A percentile compares a stretch with the other conserved stretches of the same genome.
Conservation (phyloP, 257 asterid genomes). For the Cinchona pubescens region DNA sequence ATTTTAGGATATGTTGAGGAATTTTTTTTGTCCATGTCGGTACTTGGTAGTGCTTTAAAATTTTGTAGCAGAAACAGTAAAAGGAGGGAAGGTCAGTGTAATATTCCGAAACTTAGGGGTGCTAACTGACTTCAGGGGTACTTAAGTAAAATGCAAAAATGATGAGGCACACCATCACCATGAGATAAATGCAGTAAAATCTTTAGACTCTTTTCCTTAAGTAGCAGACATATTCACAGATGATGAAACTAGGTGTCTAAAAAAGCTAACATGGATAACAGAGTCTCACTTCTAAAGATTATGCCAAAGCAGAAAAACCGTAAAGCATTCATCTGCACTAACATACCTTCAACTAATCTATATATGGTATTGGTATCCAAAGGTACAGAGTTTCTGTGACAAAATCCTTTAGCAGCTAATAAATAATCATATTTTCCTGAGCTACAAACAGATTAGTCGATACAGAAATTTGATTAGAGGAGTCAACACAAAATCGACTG, state of each 20-base stretch:
- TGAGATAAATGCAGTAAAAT: neutral
- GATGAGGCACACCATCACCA: neutral
- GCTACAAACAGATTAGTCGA: neutral
- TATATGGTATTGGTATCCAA: slow-evolving; percentile 72
- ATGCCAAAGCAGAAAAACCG: no score
- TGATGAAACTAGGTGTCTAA: neutral
- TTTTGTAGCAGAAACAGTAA: no score
- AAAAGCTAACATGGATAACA: slow-evolving; percentile 4
- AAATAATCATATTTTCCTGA: slow-evolving; percentile 16
- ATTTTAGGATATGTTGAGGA: no score
- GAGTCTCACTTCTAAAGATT: no score
- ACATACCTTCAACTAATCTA: slow-evolving; percentile 71
- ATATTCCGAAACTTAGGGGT: no score
- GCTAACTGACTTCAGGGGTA: no score
- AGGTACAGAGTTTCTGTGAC: slow-evolving; percentile 76
- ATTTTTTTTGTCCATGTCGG: no score
- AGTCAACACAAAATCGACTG: neutral
- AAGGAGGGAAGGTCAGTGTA: no score
- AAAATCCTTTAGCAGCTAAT: slow-evolving; percentile 96
- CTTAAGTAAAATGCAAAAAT: no score
- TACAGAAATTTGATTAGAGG: neutral
- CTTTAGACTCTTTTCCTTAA: neutral
- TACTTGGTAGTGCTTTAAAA: no score
- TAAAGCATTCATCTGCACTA: slow-evolving; percentile 13
- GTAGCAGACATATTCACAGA: neutral